These are phyloP conservation scores for Litchi chinensis DNA, from an alignment of 345 rosid species.

Conservation along the genomic window DNA sequence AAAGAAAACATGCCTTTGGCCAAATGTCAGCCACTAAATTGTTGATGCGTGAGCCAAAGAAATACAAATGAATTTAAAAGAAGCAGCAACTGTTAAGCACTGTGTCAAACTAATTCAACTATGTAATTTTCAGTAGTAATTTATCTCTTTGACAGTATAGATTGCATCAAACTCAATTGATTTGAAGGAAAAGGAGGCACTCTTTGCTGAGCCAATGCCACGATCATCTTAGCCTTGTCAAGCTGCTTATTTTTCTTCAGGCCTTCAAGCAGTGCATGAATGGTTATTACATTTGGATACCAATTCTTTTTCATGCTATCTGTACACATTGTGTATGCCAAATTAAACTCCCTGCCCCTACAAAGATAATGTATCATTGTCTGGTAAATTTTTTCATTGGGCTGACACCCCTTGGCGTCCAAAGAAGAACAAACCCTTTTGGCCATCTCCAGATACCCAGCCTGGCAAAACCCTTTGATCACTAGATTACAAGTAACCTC, in stretches of 20 bases:
- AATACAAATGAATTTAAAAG: slow-evolving; percentile 23
- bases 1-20: slow-evolving; percentile 20
- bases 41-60: slow-evolving; percentile 8
- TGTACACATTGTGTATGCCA: slow-evolving; percentile 73
- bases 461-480: slow-evolving; percentile 71
- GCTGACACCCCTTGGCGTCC: slow-evolving; percentile 48
- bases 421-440: slow-evolving; percentile 67
- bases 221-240: slow-evolving; percentile 53
- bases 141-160: slow-evolving; percentile 37
- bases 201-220: slow-evolving; percentile 45
- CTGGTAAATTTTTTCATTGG: slow-evolving; percentile 71
- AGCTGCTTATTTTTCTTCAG: slow-evolving; percentile 48
- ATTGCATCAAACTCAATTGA: slow-evolving; percentile 47
- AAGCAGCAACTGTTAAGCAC: slow-evolving; percentile 15
- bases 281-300: slow-evolving; percentile 63
- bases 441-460: slow-evolving; percentile 79
- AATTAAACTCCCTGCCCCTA: slow-evolving; percentile 54
- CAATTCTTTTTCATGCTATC: slow-evolving; percentile 68
- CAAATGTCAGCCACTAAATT: slow-evolving; percentile 14
- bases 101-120: slow-evolving; percentile 6
- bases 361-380: slow-evolving; percentile 84
- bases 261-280: slow-evolving; percentile 55
- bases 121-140: slow-evolving; percentile 10
- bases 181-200: slow-evolving; percentile 61
- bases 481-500: slow-evolving; percentile 75